Evolutionary conservation across 306 rosid genomes (phyloP), one percentile per base, ranked within the genome.

Genomic region (Rubus parviflorus): DNA sequence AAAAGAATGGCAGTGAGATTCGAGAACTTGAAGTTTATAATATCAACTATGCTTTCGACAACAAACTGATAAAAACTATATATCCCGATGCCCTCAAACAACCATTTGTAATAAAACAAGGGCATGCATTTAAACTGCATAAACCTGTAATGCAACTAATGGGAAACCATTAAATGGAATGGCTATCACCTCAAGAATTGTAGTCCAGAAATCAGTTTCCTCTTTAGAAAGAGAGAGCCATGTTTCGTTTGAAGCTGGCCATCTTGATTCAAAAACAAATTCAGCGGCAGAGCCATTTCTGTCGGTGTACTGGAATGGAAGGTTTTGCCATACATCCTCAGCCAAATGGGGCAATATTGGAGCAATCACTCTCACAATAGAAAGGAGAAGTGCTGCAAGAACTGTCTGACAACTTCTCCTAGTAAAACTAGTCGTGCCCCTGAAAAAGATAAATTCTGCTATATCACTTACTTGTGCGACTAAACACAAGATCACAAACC

Each of bases 291-390:
- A 89, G 83, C 99, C 97, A 63, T 89, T 86, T 75, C 87, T 86
- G 0, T 80, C 85, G 23, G 69, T 73, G 77, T 83, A 86, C 76
- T 83, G 88, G 83, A 95, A 95, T 53, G 99, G 97, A 73, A 95
- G 96, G 82, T 95, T 95, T 83, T 90, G 99, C 97, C 99, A 95
- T 64, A 85, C 96, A 83, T 95, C 99, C 87, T 95, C 99, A 25
- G 99, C 96, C 88, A 95, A 92, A 88, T 95, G 99, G 81, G 99
- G 99, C 81, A 95, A 84, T 86, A 95, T 90, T 3, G 99, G 99
- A 78, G 97, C 97, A 75, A 95, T 75, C 65, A 91, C 86, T 86
- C 90, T 86, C 58, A 86, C 87, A 67, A 90, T 89, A 80, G 96
- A 89, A 69, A 92, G 89, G 20, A 95, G 87, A 86, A 90, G 96